Evolutionary conservation across 2,329 filamentous ascomycete species (phyloP).

Genomic region (Taxawa tesnikishii): DNA sequence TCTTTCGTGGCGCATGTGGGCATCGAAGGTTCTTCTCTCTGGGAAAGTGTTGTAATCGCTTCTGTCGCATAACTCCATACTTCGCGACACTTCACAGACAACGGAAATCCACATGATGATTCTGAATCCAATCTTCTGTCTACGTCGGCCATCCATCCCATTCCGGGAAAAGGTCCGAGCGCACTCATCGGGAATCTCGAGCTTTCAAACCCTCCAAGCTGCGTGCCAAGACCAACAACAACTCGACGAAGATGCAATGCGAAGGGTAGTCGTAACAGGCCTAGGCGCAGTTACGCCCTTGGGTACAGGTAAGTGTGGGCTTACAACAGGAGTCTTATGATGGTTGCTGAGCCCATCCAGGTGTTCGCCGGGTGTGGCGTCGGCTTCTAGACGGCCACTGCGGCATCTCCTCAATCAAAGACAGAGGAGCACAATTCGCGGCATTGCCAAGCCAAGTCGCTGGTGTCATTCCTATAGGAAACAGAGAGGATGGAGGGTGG

Average conservation of each 20-base stretch:
- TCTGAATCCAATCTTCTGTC: neutral
- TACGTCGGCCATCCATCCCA: neutral
- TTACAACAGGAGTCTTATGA: neutral
- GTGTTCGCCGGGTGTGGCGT: slow-evolving; percentile 65
- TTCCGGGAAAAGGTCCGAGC: too few relatives aligned
- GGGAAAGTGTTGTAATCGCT: too few relatives aligned
- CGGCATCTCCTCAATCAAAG: slow-evolving; percentile 63
- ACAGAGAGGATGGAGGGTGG: slow-evolving; percentile 30
- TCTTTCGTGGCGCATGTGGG: too few relatives aligned
- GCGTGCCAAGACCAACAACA: too few relatives aligned
- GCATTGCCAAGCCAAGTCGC: slow-evolving; percentile 76
- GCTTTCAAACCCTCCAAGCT: neutral
- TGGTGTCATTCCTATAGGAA: slow-evolving; percentile 59
- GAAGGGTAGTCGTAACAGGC: slow-evolving; percentile 38
- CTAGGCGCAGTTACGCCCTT: slow-evolving; percentile 34
- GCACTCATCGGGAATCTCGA: neutral
- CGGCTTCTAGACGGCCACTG: slow-evolving; percentile 68
- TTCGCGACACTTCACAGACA: too few relatives aligned
- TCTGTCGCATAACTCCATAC: too few relatives aligned
- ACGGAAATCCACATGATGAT: neutral
- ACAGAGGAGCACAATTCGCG: slow-evolving; percentile 51
- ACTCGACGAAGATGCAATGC: slow-evolving; percentile 28
- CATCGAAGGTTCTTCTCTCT: too few relatives aligned
- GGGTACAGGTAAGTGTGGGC: slow-evolving; percentile 15
- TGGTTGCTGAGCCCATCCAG: slow-evolving; percentile 20